These are phyloP conservation scores for Fomitiporia mediterranea DNA, from an alignment of 1,284 basidiomycete species.

Conservation along the genomic window DNA sequence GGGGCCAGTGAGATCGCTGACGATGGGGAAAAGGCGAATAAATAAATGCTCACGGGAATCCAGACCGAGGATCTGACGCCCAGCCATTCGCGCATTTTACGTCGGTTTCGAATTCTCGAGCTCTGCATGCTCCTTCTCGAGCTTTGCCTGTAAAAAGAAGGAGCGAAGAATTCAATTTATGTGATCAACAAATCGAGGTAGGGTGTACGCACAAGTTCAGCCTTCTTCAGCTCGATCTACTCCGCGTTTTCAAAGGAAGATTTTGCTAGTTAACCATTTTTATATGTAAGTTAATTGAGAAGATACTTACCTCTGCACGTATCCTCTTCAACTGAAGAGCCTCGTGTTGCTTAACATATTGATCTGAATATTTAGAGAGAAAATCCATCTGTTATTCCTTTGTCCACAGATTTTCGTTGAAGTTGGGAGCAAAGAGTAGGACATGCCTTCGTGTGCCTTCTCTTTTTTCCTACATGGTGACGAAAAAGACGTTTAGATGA, in stretches of 20 bases:
- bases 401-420: slow-evolving; percentile 14
- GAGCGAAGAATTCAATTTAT: slow-evolving; percentile 15
- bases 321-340: slow-evolving; percentile 52
- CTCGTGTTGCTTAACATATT: slow-evolving; percentile 57
- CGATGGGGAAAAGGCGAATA: not conserved
- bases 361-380: slow-evolving; percentile 48
- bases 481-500: slow-evolving; percentile 14
- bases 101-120: slow-evolving; percentile 15
- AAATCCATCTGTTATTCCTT: too few species aligned
- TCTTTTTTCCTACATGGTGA: slow-evolving; percentile 66
- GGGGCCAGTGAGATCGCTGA: not conserved
- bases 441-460: slow-evolving; percentile 63
- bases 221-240: slow-evolving; percentile 55
- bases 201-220: slow-evolving; percentile 52
- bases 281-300: not conserved
- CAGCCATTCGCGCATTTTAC: not conserved
- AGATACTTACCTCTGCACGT: slow-evolving; percentile 44
- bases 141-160: slow-evolving; percentile 27
- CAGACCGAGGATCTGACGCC: not conserved
- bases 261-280: not conserved
- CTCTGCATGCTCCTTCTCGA: slow-evolving; percentile 37
- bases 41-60: not conserved
- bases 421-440: not conserved
- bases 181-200: too few species aligned
- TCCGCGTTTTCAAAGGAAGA: slow-evolving; percentile 10